Conservation (phyloP, 805 yeast species). For the Sugiyamaella mastotermitis region DNA sequence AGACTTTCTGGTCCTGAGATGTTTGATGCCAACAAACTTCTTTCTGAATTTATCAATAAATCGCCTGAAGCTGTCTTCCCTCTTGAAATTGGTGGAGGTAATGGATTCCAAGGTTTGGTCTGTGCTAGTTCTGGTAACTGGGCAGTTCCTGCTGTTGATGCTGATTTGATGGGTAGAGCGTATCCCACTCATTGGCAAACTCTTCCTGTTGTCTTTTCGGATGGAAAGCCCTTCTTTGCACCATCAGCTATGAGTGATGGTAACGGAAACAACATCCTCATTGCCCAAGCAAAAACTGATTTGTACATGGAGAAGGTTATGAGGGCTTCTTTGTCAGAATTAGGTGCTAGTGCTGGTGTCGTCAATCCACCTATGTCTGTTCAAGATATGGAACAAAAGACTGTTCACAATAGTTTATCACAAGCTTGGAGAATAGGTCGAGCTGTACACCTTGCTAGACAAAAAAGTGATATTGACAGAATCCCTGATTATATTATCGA, state of each 20-base stretch:
- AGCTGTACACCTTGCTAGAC: slow-evolving; percentile 36
- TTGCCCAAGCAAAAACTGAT: slow-evolving; percentile 21
- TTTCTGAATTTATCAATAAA: slow-evolving; percentile 22
- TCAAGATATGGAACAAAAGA: slow-evolving; percentile 25
- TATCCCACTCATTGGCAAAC: slow-evolving; percentile 40
- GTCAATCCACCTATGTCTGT: slow-evolving; percentile 33
- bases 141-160: slow-evolving; percentile 25
- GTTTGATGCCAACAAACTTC: slow-evolving; percentile 26
- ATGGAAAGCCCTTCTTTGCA: slow-evolving; percentile 8
- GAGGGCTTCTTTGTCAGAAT: slow-evolving; percentile 38
- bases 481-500: slow-evolving; percentile 35
- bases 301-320: slow-evolving; percentile 33
- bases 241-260: slow-evolving; percentile 29
- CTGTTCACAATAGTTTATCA: slow-evolving; percentile 34
- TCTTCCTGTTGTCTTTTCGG: slow-evolving; percentile 23
- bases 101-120: slow-evolving; percentile 23
- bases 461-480: slow-evolving; percentile 32
- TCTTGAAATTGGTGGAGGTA: slow-evolving; percentile 30
- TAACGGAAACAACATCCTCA: slow-evolving; percentile 34
- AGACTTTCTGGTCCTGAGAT: slow-evolving; percentile 38
- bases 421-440: slow-evolving; percentile 45
- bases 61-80: slow-evolving; percentile 16
- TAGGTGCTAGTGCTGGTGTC: slow-evolving; percentile 38
- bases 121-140: slow-evolving; percentile 20
- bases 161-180: too few relatives aligned